These are phyloP conservation scores for Ogataea hybrid DNA, from an alignment of 1,139 yeast species.

Conservation along the genomic window DNA sequence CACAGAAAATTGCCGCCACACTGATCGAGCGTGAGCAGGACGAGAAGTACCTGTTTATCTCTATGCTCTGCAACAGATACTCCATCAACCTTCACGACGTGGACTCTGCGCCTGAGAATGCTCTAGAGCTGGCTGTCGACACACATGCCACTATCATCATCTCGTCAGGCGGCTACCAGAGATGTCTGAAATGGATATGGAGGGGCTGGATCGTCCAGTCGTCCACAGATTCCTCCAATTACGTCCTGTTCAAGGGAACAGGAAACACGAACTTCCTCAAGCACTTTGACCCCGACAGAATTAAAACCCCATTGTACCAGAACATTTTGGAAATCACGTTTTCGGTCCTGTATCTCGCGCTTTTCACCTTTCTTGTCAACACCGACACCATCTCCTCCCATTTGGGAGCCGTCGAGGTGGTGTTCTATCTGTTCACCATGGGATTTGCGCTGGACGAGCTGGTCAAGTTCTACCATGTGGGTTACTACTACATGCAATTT, in stretches of 20 bases:
- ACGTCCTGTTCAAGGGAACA: constrained; percentile 61
- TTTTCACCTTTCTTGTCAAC: constrained; percentile 69
- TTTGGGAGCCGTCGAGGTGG: constrained; percentile 45
- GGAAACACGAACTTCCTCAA: constrained; percentile 51
- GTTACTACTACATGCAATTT: constrained; percentile 67
- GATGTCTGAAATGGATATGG: constrained; percentile 91
- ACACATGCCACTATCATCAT: constrained; percentile 78
- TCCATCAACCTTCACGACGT: constrained; percentile 60
- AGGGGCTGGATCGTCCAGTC: constrained; percentile 88
- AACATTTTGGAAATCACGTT: constrained; percentile 67
- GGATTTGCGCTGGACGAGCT: constrained; percentile 69
- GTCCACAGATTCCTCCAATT: constrained; percentile 63
- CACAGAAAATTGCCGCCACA: constrained; percentile 68
- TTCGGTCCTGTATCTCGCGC: constrained; percentile 58
- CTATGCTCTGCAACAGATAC: constrained; percentile 77
- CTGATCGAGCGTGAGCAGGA: constrained; percentile 60
- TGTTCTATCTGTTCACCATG: constrained; percentile 63
- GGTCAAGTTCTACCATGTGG: constrained; percentile 73
- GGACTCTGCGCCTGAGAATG: constrained; percentile 64
- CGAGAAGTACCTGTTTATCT: constrained; percentile 67
- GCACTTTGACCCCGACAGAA: constrained; percentile 83
- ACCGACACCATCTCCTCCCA: constrained; percentile 32
- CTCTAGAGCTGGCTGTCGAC: constrained; percentile 82
- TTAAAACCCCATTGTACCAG: constrained; percentile 83
- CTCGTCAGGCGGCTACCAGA: constrained; percentile 77